phyloP scores from a whole-genome alignment of 169 alveolate genomes.

The Cyclospora cayetanensis region DNA sequence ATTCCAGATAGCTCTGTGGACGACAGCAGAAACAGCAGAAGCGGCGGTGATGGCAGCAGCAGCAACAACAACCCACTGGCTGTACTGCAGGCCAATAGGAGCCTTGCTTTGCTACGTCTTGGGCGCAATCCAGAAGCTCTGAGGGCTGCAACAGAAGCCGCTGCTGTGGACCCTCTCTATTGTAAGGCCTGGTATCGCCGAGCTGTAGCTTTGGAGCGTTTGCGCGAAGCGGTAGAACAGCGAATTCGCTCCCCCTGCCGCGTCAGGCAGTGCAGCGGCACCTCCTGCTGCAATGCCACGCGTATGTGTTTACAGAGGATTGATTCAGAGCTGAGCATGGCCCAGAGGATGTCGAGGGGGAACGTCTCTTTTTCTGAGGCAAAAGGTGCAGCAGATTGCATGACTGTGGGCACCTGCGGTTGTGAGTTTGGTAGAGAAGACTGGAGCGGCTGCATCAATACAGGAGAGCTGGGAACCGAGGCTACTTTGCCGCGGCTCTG shows the following conservation, averaged over 20 bases:
- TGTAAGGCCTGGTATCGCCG: conserved; percentile 58
- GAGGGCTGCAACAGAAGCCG: conserved; percentile 45
- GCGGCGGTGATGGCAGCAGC: not conserved
- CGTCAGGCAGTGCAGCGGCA: not conserved
- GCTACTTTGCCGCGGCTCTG: not conserved
- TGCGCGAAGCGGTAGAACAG: not conserved
- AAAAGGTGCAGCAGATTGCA: not conserved
- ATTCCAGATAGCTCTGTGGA: too few relatives aligned
- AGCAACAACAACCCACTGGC: conserved; percentile 7
- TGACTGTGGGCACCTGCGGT: conserved; percentile 24
- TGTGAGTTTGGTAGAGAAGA: not conserved
- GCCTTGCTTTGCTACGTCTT: conserved; percentile 14
- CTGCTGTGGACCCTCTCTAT: conserved; percentile 18
- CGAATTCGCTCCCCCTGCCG: not conserved
- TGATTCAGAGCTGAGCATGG: not conserved
- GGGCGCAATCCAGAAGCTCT: not conserved
- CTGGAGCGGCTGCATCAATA: too few relatives aligned
- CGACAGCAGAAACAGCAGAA: not conserved
- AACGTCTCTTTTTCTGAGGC: not conserved
- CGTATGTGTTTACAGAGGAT: conserved; percentile 2
- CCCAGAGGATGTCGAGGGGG: conserved; percentile 40
- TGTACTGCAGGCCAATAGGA: conserved; percentile 5
- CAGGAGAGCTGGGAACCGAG: not conserved
- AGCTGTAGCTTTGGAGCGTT: conserved; percentile 22
- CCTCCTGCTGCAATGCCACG: not conserved